Evolutionary conservation across 495 filamentous ascomycete species (phyloP).

Genomic region (Penicillium argentinense): DNA sequence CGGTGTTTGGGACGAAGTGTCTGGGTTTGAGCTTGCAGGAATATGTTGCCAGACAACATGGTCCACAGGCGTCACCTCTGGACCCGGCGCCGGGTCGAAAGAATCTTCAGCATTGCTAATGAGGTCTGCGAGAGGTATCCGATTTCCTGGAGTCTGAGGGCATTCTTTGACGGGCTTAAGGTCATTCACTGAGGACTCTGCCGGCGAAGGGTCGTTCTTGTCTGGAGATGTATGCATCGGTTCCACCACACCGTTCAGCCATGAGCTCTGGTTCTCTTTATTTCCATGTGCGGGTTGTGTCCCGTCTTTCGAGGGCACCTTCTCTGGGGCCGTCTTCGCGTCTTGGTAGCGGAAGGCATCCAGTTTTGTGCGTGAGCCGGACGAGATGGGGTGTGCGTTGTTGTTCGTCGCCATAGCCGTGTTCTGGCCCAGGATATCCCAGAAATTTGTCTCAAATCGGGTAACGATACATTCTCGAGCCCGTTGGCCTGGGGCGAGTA

Average conservation of each 20-base stretch:
- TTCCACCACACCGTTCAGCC: constrained; percentile 42
- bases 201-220: constrained; percentile 21
- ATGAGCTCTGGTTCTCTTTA: constrained; percentile 42
- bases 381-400: constrained; percentile 42
- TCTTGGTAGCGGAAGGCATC: constrained; percentile 55
- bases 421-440: constrained; percentile 13
- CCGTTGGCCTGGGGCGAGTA: constrained; percentile 6
- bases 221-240: constrained; percentile 24
- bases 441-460: constrained; percentile 18
- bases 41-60: constrained; percentile 70
- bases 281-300: constrained; percentile 26
- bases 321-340: constrained; percentile 31
- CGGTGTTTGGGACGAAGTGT: constrained; percentile 43
- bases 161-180: constrained; percentile 45
- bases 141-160: constrained; percentile 71
- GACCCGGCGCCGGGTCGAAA: constrained; percentile 34
- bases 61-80: constrained; percentile 65
- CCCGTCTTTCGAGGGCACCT: constrained; percentile 24
- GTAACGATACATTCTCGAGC: constrained; percentile 26
- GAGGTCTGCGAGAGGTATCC: constrained; percentile 75
- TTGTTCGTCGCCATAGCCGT: constrained; percentile 28
- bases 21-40: constrained; percentile 45
- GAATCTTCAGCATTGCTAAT: constrained; percentile 70
- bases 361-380: constrained; percentile 57
- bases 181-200: constrained; percentile 18